Percentiles rank a stretch among this genome's conserved stretches.
Conservation (phyloP, 2,329 filamentous ascomycete genomes). For the Cladosporium sp. region DNA sequence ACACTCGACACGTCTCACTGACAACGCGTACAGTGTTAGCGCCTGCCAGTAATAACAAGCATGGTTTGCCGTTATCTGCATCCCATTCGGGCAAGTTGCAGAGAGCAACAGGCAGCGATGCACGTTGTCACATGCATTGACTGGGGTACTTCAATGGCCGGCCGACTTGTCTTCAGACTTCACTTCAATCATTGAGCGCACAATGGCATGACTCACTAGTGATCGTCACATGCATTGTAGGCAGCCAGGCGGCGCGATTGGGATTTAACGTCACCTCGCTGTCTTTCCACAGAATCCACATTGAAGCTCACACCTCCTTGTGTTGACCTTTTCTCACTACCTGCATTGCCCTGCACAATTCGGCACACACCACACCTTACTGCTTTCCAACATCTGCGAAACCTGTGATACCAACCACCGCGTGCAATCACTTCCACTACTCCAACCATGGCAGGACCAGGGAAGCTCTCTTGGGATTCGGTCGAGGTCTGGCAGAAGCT, state of each 20-base stretch:
- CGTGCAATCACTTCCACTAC: neutral
- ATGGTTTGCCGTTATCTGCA: neutral
- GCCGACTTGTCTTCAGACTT: neutral
- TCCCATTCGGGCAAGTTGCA: neutral
- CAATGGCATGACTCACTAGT: neutral
- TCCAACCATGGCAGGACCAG: neutral
- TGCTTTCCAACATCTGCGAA: neutral
- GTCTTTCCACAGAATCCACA: neutral
- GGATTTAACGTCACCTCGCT: neutral
- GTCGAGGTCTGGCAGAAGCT: constrained; percentile 31
- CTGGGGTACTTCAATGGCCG: neutral
- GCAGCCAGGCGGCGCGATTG: neutral
- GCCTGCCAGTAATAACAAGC: neutral
- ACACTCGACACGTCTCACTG: neutral
- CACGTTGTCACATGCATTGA: neutral
- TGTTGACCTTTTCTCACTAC: no score
- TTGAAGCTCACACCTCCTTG: neutral
- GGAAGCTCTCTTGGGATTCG: constrained; percentile 10
- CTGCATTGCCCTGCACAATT: neutral
- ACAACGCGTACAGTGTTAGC: neutral
- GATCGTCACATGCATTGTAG: neutral
- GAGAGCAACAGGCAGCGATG: constrained; percentile 10
- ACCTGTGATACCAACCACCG: neutral
- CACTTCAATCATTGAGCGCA: neutral
- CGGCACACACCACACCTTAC: neutral